Evolutionary conservation across 2,329 filamentous ascomycete species (phyloP), one percentile per base, ranked within the genome.

Genomic region (Endocalyx cinctus): DNA sequence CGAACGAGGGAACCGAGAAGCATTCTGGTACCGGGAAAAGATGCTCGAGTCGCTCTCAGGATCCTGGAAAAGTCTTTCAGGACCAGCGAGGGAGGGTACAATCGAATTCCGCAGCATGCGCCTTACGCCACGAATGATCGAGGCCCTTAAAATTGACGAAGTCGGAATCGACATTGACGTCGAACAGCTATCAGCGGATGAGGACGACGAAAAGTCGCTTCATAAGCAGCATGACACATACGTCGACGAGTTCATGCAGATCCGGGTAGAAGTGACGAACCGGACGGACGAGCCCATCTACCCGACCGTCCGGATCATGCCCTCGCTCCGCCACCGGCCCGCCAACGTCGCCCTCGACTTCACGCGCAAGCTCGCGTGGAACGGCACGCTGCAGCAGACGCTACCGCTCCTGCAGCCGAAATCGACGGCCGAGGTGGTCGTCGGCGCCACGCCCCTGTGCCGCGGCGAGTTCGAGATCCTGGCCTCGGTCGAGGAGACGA

Each of bases 11-110:
- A 83, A 74, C 39, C 73, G 89, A 32, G 87, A 95, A 61, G 79
- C 82, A 1, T 96, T 96, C 57, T 96, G 89, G 89, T 95, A 87
- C 58, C 78, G 88, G 12, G 85, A 94, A 57, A 79, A 78, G 52
- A 72, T 96, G 2, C 71, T 96, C 4, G 80, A 83, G 39, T 69
- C 70, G 26, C 63, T 95, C 8, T 71, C 70, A 17, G 87, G 82
- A 0, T 76, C 70, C 0, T 96, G 89, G 89, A 75, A 67, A 35
- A 77, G 77, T 0, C 66, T 47, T 2, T 66, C 67, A 2, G 65
- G 66, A 2, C 65, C 67, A 0, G 58, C 63, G 28, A 72, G 82
- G 25, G 63, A 66, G 28, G 89, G 89, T 3, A 69, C 67, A 2
- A 74, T 96, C 32, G 87, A 94, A 52, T 64, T 95, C 5, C 79